Evolutionary conservation across 306 rosid species (phyloP), one percentile per base, ranked within the genome.

Genomic region (Dryas octopetala): DNA sequence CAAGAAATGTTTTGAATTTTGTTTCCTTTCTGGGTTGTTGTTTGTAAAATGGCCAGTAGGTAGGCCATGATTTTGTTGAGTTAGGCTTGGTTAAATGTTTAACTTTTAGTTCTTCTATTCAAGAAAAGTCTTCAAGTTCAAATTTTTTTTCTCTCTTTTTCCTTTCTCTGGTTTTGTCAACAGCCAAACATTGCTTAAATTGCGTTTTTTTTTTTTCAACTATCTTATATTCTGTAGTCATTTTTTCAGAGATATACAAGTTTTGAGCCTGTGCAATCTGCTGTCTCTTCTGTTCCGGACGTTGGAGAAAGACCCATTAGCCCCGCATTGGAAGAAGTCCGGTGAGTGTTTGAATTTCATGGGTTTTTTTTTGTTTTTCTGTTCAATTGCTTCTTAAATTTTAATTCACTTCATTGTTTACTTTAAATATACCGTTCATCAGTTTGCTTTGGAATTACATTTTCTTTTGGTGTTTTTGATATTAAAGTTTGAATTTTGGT

Each of bases 161-260:
- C 38, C 38, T 2, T 32, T 32, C 28, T 26, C 46, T 66, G 51
- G 0, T 65, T 58, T 76, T 50, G n/a, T 47, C 6, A 74, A 55
- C 61, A 69, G 38, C 60, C 53, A 71, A 82, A 59, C 58, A 76
- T 76, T 85, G 82, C 88, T 77, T 47, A 38, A 5, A 53, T 65
- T 32, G n/a, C 16, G 4, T 76, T 69, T 76, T 7, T 23, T 23
- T 23, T 23, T 23, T 73, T n/a, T 9, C 2, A 32, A 32, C 11
- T 55, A 3, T 5, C 28, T 11, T 26, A 44, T 26, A 23, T 45
- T 74, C 19, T 68, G 52, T 49, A 48, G 68, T 75, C 51, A 32
- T 41, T 88, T 52, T 47, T 16, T 38, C 88, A 93, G 95, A 77
- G 82, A 64, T 77, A 81, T 68, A 78, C 73, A 65, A 76, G 84